Evolutionary conservation across 257 asterid genomes (phyloP), one percentile per base, ranked within the genome.

Genomic region (Solanum stenotomum): DNA sequence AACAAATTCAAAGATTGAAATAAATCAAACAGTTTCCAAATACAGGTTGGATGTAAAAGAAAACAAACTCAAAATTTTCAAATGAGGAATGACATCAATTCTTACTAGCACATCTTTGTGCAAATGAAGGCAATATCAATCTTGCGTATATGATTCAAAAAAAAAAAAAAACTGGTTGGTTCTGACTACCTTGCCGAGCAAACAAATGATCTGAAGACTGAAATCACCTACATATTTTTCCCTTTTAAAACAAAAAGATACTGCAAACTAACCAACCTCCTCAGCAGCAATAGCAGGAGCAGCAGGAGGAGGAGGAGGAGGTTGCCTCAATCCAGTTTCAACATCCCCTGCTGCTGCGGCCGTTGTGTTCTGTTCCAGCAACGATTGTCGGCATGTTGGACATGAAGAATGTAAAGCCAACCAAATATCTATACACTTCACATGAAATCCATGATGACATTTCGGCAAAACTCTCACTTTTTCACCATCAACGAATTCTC

Each of bases 401-500:
- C 98, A 95, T 16, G 98, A 94, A 7, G 98, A 93, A 56, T 94
- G 96, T 14, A 95, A 93, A 25, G 92, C 93, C 91, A 95, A 87
- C 98, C 98, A 95, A 16, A 90, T 90, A 83, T 95, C 98, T 2
- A 95, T 92, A 61, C 98, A 95, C 89, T 91, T 93, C 8, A 93
- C 95, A 59, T 95, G 98, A 89, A 91, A 95, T 68, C 93, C 94
- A n/a, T 95, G 98, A 77, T 91, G 93, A 85, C 98, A 95, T 42
- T 87, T 91, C 18, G 98, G 98, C 87, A 95, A 85, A 6, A 95
- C 95, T 89, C 98, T 93, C 2, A 94, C 91, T 84, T 94, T 94
- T 87, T 95, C 98, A 6, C 98, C 98, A 84, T 94, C 98, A 87
- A 82, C 85, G 87, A 94, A 95, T 90, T 94, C 98, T 3, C 92